Evolutionary conservation across 371 early-diverging fungal genomes (phyloP).

Genomic region (Mortierella sp.): DNA sequence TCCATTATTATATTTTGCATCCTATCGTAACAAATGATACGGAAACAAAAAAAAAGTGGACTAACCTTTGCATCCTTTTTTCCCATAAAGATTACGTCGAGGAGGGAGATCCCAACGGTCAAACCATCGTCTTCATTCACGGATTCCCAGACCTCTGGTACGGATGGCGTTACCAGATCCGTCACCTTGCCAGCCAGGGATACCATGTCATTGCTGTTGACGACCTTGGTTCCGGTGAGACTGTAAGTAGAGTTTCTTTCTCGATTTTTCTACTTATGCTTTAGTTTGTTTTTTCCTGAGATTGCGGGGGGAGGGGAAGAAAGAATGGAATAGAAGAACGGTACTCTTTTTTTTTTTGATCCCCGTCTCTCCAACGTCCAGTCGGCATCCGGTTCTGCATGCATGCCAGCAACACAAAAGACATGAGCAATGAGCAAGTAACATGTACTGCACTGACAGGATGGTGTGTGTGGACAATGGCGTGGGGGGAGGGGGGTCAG

Average conservation of each 20-base stretch:
- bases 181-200: conserved; percentile 68
- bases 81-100: conserved; percentile 69
- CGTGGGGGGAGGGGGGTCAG: no score
- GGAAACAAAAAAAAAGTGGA: not conserved
- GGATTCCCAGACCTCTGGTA: conserved; percentile 79
- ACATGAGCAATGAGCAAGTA: no score
- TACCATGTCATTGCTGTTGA: conserved; percentile 82
- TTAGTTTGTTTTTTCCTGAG: not conserved
- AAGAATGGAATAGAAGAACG: no score
- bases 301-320: no score
- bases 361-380: no score
- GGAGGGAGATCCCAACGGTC: conserved; percentile 64
- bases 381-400: no score
- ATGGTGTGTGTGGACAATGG: no score
- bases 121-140: conserved; percentile 69
- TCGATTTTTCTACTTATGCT: not conserved
- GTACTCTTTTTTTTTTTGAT: not conserved
- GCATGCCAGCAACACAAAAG: no score
- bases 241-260: conserved; percentile 57
- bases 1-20: not conserved
- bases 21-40: not conserved
- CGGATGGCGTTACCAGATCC: conserved; percentile 83
- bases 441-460: no score
- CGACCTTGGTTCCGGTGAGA: conserved; percentile 77
- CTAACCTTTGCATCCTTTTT: not conserved